phyloP scores from a whole-genome alignment of 768 basidiomycete genomes.

The Naematelia encephala region DNA sequence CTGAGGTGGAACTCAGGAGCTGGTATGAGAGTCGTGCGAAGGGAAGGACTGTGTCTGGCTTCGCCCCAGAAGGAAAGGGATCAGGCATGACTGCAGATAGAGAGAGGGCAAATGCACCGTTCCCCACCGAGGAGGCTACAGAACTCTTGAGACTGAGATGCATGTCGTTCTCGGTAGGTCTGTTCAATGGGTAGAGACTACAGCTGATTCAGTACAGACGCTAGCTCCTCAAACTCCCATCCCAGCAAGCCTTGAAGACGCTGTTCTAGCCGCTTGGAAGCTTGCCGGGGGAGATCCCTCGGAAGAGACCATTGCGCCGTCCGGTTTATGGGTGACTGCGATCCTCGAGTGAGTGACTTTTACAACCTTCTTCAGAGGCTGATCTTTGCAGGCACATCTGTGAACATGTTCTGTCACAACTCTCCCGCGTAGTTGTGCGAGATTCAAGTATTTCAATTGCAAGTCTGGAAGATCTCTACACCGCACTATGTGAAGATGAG shows the following conservation, averaged over 20 bases:
- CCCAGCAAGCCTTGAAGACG: slow-evolving; percentile 75
- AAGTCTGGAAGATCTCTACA: slow-evolving; percentile 74
- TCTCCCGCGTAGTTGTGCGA: slow-evolving; percentile 77
- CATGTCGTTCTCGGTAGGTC: slow-evolving; percentile 43
- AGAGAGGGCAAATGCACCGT: slow-evolving; percentile 20
- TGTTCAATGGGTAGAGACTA: background rate
- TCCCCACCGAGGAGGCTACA: slow-evolving; percentile 54
- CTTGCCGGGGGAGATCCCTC: slow-evolving; percentile 61
- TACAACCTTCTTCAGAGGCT: slow-evolving; percentile 7
- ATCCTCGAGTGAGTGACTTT: slow-evolving; percentile 73
- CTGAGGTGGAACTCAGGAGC: slow-evolving; percentile 84
- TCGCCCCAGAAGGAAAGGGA: slow-evolving; percentile 29
- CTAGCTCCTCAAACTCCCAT: slow-evolving; percentile 84
- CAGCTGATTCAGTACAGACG: slow-evolving; percentile 72
- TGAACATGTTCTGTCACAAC: slow-evolving; percentile 79
- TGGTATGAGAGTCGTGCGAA: slow-evolving; percentile 66
- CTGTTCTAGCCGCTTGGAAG: slow-evolving; percentile 61
- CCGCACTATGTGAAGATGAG: slow-evolving; percentile 86
- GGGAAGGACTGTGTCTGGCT: slow-evolving; percentile 15
- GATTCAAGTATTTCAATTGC: slow-evolving; percentile 77
- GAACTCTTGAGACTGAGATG: slow-evolving; percentile 63
- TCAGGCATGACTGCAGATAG: slow-evolving; percentile 19
- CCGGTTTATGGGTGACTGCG: slow-evolving; percentile 84
- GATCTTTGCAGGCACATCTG: slow-evolving; percentile 36
- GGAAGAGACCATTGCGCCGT: slow-evolving; percentile 66